These are phyloP conservation scores for Suhomyces terraborum DNA, from an alignment of 1,139 yeast genomes.

Conservation along the genomic window DNA sequence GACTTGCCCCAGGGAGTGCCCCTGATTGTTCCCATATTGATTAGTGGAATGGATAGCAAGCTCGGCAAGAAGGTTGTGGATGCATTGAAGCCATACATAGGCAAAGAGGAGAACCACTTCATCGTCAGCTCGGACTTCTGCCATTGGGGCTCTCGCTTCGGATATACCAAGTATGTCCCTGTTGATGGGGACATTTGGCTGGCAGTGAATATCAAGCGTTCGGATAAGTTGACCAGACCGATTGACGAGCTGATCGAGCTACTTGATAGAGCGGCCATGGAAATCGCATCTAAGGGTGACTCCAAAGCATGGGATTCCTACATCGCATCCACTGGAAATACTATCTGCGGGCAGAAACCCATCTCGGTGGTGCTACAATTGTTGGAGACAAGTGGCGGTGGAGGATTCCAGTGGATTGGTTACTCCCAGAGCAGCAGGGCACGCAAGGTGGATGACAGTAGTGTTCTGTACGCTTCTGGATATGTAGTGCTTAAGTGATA, in stretches of 20 bases:
- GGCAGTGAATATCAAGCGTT: background rate
- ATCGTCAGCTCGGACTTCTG: slow-evolving; percentile 90
- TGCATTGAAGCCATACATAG: slow-evolving; percentile 55
- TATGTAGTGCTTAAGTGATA: slow-evolving; percentile 37
- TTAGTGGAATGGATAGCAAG: slow-evolving; percentile 59
- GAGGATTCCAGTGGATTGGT: slow-evolving; percentile 67
- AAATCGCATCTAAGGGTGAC: slow-evolving; percentile 55
- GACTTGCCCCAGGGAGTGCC: slow-evolving; percentile 44
- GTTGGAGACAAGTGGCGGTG: slow-evolving; percentile 35
- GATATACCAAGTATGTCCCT: slow-evolving; percentile 57
- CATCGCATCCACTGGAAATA: slow-evolving; percentile 71
- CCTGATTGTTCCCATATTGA: slow-evolving; percentile 74
- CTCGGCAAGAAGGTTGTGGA: slow-evolving; percentile 51
- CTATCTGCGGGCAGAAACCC: slow-evolving; percentile 93
- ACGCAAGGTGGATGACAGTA: slow-evolving; percentile 54
- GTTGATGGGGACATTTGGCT: background rate
- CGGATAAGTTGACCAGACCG: slow-evolving; percentile 26
- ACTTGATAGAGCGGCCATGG: slow-evolving; percentile 72
- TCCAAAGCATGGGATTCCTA: slow-evolving; percentile 66
- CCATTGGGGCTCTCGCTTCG: slow-evolving; percentile 90
- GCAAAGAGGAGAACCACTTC: slow-evolving; percentile 63
- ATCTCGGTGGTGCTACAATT: slow-evolving; percentile 62
- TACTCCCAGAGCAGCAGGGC: slow-evolving; percentile 78
- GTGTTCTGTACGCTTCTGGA: slow-evolving; percentile 92
- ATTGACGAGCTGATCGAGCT: slow-evolving; percentile 72